Percentiles rank a stretch among this genome's conserved stretches.
Conservation (phyloP, 2,329 filamentous ascomycete genomes). For the Colletotrichum sidae region DNA sequence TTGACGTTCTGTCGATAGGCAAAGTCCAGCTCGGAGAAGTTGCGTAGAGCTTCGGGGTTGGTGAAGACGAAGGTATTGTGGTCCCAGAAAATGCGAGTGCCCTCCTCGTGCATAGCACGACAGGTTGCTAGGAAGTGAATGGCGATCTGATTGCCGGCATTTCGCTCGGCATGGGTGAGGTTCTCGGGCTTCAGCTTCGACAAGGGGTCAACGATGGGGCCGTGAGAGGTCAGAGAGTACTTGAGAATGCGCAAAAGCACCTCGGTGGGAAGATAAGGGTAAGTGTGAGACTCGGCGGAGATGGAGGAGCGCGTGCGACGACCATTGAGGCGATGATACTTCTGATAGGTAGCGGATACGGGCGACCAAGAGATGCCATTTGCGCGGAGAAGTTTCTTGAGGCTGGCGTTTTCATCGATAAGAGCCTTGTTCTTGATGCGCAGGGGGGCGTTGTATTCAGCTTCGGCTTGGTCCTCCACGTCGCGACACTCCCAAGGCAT, state of each 20-base stretch:
- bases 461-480: conserved; percentile 62
- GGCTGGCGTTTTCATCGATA: conserved; percentile 59
- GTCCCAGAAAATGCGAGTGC: conserved; percentile 61
- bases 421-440: conserved; percentile 59
- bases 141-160: conserved; percentile 60
- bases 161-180: conserved; percentile 56
- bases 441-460: conserved; percentile 60
- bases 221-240: conserved; percentile 60
- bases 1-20: conserved; percentile 57
- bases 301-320: conserved; percentile 45
- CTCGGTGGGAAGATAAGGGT: conserved; percentile 63
- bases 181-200: conserved; percentile 56
- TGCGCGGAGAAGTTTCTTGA: conserved; percentile 64
- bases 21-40: conserved; percentile 59
- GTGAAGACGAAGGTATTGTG: conserved; percentile 68
- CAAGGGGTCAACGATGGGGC: conserved; percentile 66
- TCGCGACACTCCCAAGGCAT: conserved; percentile 65
- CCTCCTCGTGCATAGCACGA: conserved; percentile 61
- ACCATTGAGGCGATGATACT: conserved; percentile 25
- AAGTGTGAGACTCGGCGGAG: conserved; percentile 36
- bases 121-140: conserved; percentile 66
- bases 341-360: conserved; percentile 46
- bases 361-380: conserved; percentile 64
- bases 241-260: conserved; percentile 64
- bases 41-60: conserved; percentile 59